Percentiles rank a stretch among this genome's conserved stretches.
phyloP scores from a whole-genome alignment of 1,284 basidiomycete genomes.

The Cutaneotrichosporon sp. region DNA sequence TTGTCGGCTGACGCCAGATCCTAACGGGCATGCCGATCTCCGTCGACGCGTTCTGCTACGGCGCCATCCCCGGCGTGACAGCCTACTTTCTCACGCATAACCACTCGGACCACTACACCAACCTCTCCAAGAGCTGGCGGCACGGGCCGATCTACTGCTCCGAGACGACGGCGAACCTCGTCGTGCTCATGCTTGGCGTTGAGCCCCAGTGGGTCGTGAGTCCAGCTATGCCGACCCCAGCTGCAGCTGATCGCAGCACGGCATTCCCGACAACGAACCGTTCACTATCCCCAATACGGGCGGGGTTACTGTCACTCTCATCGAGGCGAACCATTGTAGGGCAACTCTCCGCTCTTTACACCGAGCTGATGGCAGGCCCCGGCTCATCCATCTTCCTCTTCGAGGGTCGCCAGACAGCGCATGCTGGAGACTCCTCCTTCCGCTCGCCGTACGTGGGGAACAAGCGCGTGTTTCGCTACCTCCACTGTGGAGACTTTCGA shows the following conservation, averaged over 20 bases:
- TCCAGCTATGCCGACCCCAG: constrained; percentile 45
- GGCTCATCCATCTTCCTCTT: constrained; percentile 93
- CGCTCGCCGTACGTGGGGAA: constrained; percentile 72
- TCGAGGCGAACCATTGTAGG: constrained; percentile 95
- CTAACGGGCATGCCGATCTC: constrained; percentile 96
- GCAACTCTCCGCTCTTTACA: background rate
- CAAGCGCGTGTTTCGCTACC: constrained; percentile 73
- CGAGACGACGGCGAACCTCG: constrained; percentile 83
- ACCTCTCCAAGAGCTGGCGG: constrained; percentile 81
- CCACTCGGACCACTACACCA: constrained; percentile 93
- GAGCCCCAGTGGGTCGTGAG: constrained; percentile 83
- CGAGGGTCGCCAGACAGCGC: constrained; percentile 82
- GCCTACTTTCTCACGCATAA: constrained; percentile 94
- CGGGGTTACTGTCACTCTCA: constrained; percentile 84
- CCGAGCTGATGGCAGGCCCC: constrained; percentile 60
- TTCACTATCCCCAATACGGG: constrained; percentile 76
- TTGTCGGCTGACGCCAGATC: constrained; percentile 42
- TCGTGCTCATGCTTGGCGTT: constrained; percentile 84
- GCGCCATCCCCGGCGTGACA: constrained; percentile 79
- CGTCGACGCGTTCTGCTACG: constrained; percentile 93
- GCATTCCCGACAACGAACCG: constrained; percentile 74
- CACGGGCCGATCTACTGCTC: constrained; percentile 95
- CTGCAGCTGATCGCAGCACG: constrained; percentile 39
- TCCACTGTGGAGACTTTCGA: constrained; percentile 95
- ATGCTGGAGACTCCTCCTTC: constrained; percentile 78